Evolutionary conservation across 352 stramenopile genomes (phyloP).

Genomic region (Pythium monospermum): DNA sequence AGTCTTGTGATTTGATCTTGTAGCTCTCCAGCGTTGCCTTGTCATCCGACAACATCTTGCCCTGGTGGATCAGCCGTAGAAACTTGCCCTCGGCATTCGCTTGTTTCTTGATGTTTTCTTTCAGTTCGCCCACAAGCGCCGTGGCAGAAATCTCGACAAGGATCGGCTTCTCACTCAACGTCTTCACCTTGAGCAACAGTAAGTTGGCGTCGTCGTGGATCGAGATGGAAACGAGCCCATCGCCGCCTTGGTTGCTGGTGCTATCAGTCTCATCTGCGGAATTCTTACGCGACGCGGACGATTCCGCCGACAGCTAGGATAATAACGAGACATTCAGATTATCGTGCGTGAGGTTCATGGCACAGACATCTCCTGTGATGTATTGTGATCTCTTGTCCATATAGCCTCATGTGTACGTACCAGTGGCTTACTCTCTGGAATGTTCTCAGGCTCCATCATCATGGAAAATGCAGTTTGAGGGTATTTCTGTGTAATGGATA

Average conservation of each 20-base stretch:
- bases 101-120: constrained; percentile 73
- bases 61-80: constrained; percentile 81
- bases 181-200: constrained; percentile 75
- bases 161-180: constrained; percentile 81
- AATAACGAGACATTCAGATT: not conserved
- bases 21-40: constrained; percentile 63
- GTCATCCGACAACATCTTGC: constrained; percentile 86
- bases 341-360: not conserved
- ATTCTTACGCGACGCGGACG: constrained; percentile 2
- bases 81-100: constrained; percentile 78
- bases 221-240: constrained; percentile 41
- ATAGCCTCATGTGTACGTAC: too few species aligned
- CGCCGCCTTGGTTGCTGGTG: constrained; percentile 19
- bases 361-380: not conserved
- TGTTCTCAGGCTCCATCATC: constrained; percentile 67
- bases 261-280: constrained; percentile 1
- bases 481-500: too few species aligned
- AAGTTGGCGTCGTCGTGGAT: constrained; percentile 53
- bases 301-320: constrained; percentile 26
- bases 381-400: too few species aligned
- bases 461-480: constrained; percentile 2
- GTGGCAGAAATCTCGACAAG: constrained; percentile 62
- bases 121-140: constrained; percentile 61
- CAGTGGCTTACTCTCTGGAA: constrained; percentile 59
- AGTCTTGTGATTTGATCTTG: constrained; percentile 79